Conservation (phyloP, 1,284 basidiomycete species). For the Clitocybe nebularis region DNA sequence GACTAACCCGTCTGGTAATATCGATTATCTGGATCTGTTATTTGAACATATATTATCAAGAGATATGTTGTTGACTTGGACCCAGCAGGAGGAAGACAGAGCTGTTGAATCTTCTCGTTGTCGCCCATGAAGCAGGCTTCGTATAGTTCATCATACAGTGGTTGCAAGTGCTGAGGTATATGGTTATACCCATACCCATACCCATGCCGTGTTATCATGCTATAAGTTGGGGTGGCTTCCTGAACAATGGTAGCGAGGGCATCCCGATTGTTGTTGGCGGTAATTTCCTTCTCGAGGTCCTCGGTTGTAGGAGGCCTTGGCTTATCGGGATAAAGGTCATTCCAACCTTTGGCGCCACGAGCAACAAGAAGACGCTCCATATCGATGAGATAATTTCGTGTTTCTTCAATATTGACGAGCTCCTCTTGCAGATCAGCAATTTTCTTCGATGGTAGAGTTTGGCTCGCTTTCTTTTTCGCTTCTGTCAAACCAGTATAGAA, state of each 20-base stretch:
- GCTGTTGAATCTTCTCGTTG: constrained; percentile 40
- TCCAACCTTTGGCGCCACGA: constrained; percentile 43
- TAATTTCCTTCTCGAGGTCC: too few species aligned
- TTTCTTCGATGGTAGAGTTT: background rate
- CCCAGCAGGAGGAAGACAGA: constrained; percentile 44
- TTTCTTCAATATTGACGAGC: constrained; percentile 4
- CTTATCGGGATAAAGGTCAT: too few species aligned
- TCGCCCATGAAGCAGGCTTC: constrained; percentile 50
- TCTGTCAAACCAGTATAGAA: background rate
- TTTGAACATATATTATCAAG: constrained; percentile 41
- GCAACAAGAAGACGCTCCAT: constrained; percentile 32
- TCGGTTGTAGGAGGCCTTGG: too few species aligned
- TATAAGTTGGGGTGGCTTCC: too few species aligned
- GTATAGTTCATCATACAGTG: constrained; percentile 45
- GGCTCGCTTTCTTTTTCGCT: background rate
- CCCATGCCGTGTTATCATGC: too few species aligned
- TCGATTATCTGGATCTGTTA: constrained; percentile 15
- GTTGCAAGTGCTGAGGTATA: constrained; percentile 27
- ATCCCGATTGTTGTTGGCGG: too few species aligned
- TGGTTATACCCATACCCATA: background rate
- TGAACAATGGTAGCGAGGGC: too few species aligned
- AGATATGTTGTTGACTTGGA: constrained; percentile 22
- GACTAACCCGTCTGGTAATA: constrained; percentile 18
- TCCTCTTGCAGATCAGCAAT: background rate
- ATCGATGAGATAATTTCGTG: constrained; percentile 30